phyloP scores from a whole-genome alignment of 257 asterid species.

The Datura wrightii region DNA sequence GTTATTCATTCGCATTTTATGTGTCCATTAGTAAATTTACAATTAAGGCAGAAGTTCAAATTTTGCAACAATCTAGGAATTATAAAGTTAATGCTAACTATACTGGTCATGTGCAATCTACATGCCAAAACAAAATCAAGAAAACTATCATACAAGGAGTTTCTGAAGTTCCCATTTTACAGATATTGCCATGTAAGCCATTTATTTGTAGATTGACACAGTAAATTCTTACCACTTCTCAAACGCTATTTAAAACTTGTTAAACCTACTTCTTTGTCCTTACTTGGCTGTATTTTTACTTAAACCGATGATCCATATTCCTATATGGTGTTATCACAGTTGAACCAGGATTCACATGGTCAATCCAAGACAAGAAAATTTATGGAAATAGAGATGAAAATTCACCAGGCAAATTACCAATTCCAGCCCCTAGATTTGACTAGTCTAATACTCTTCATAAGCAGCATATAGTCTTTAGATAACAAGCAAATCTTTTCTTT shows the following conservation, averaged over 20 bases:
- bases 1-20: neutral
- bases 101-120: neutral
- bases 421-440: constrained; percentile 18
- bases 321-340: constrained; percentile 8
- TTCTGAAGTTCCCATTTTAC: constrained; percentile 18
- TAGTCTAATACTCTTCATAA: neutral
- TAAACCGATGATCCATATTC: neutral
- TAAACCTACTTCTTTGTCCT: constrained; percentile 12
- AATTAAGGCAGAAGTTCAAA: neutral
- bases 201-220: neutral
- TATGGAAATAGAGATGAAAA: neutral
- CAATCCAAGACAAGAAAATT: constrained; percentile 15
- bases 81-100: neutral
- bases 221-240: constrained; percentile 4
- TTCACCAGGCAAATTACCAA: neutral
- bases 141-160: neutral
- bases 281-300: neutral
- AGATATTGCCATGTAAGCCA: neutral
- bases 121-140: constrained; percentile 22
- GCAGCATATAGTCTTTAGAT: neutral
- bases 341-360: constrained; percentile 23
- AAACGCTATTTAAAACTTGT: neutral
- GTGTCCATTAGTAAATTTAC: neutral
- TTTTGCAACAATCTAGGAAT: neutral
- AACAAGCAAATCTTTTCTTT: neutral